Percentiles rank a stretch among this genome's conserved stretches.
These are phyloP conservation scores for Eucalyptus erythrocorys DNA, from an alignment of 345 rosid genomes.

Conservation along the genomic window DNA sequence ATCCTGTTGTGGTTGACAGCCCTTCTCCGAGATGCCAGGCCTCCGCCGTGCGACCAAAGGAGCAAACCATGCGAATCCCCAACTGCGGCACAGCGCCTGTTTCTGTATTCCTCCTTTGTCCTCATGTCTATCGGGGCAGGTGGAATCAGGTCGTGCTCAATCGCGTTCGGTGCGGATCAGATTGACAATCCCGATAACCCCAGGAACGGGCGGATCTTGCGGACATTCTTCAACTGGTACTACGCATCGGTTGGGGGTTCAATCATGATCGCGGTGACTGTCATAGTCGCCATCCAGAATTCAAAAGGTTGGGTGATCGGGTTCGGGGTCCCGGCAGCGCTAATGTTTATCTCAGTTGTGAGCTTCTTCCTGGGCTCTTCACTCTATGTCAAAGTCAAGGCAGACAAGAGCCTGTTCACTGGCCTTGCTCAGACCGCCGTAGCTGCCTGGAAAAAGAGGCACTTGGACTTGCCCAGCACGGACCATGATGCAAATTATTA, in stretches of 20 bases:
- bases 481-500: constrained; percentile 6
- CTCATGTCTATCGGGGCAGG: constrained; percentile 41
- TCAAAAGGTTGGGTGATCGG: constrained; percentile 40
- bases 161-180: constrained; percentile 55
- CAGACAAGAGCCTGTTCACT: constrained; percentile 26
- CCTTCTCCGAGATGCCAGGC: constrained; percentile 15
- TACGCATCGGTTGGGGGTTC: constrained; percentile 37
- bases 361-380: constrained; percentile 30
- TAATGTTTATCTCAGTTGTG: constrained; percentile 19
- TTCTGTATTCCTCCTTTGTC: constrained; percentile 18
- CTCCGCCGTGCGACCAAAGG: constrained; percentile 8
- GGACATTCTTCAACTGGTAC: constrained; percentile 48
- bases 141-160: constrained; percentile 36
- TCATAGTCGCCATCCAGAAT: constrained; percentile 34
- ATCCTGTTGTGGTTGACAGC: constrained; percentile 34
- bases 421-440: constrained; percentile 25
- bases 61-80: constrained; percentile 3
- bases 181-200: constrained; percentile 29
- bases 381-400: constrained; percentile 16
- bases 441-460: constrained; percentile 26
- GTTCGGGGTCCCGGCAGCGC: constrained; percentile 33
- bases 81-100: constrained; percentile 5
- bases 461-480: constrained; percentile 3
- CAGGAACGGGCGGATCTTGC: constrained; percentile 16
- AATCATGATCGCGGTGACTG: constrained; percentile 12